phyloP scores from a whole-genome alignment of 352 stramenopile species.

The Thraustochytrium sp. region DNA sequence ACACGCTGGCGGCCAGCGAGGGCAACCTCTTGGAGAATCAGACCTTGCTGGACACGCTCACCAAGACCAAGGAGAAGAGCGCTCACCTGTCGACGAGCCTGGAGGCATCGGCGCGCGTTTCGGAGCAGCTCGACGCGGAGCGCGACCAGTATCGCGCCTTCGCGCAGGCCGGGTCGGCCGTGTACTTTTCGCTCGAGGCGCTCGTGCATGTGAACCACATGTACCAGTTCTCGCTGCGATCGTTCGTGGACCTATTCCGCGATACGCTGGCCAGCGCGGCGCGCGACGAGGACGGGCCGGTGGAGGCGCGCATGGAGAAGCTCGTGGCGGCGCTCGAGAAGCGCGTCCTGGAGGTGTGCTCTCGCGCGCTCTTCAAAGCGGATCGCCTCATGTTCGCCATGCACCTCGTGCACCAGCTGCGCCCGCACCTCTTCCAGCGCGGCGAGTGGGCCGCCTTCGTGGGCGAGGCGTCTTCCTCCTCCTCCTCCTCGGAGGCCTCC shows the following conservation, averaged over 20 bases:
- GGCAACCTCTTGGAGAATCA: slow-evolving; percentile 92
- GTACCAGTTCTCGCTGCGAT: slow-evolving; percentile 87
- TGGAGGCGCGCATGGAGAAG: slow-evolving; percentile 68
- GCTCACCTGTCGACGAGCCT: slow-evolving; percentile 81
- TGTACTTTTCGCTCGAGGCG: slow-evolving; percentile 88
- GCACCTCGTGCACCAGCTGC: slow-evolving; percentile 85
- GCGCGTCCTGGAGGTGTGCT: slow-evolving; percentile 78
- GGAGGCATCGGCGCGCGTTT: slow-evolving; percentile 75
- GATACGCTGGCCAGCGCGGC: slow-evolving; percentile 58
- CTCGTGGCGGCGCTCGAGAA: slow-evolving; percentile 76
- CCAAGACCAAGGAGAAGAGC: slow-evolving; percentile 81
- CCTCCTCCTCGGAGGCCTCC: too few relatives aligned
- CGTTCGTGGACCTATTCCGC: slow-evolving; percentile 78
- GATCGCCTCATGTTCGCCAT: slow-evolving; percentile 86
- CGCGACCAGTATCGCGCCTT: slow-evolving; percentile 80
- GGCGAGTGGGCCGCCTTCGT: slow-evolving; percentile 87
- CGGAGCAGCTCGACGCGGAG: slow-evolving; percentile 80
- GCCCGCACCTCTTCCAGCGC: slow-evolving; percentile 79
- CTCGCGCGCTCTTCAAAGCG: slow-evolving; percentile 83
- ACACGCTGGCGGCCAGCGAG: slow-evolving; percentile 82
- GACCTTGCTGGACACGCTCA: slow-evolving; percentile 84
- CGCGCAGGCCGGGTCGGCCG: slow-evolving; percentile 70
- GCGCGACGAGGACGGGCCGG: slow-evolving; percentile 36
- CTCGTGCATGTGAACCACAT: slow-evolving; percentile 84
- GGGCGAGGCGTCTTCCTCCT: slow-evolving; percentile 60